A percentile compares a stretch with the other conserved stretches of the same genome.
These are phyloP conservation scores for Aspergillus nidulans DNA, from an alignment of 495 filamentous ascomycete species.

Conservation along the genomic window DNA sequence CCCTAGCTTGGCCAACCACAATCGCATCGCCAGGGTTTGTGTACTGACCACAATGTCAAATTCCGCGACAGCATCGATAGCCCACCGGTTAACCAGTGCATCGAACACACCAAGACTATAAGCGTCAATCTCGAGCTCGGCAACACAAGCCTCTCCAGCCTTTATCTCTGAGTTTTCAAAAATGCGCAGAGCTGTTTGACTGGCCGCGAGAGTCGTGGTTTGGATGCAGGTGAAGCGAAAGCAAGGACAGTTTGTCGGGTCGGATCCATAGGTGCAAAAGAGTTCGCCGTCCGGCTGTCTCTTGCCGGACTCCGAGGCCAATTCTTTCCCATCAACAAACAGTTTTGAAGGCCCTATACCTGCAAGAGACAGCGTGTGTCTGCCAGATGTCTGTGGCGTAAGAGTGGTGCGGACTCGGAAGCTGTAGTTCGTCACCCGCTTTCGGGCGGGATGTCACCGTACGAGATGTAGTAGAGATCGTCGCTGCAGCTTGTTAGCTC, in stretches of 20 bases:
- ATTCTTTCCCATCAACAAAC: not conserved
- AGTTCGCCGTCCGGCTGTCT: not conserved
- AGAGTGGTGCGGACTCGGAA: not conserved
- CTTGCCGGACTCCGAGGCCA: not conserved
- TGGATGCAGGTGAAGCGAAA: too few species aligned
- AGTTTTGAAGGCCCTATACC: not conserved
- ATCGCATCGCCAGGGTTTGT: not conserved
- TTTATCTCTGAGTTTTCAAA: not conserved
- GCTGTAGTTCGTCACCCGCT: not conserved
- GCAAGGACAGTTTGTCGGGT: constrained; percentile 2
- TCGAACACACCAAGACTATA: not conserved
- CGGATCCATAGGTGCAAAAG: not conserved
- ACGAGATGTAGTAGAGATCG: not conserved
- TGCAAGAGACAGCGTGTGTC: not conserved
- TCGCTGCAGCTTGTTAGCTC: not conserved
- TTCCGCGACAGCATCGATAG: not conserved
- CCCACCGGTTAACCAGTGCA: not conserved
- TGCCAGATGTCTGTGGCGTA: not conserved
- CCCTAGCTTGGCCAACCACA: not conserved
- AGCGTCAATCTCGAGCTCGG: not conserved
- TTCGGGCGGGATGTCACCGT: not conserved
- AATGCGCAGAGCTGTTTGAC: not conserved
- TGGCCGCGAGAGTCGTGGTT: too few species aligned
- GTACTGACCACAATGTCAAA: not conserved
- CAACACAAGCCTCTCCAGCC: not conserved